A percentile compares a stretch with the other conserved stretches of the same genome.
Conservation (phyloP, 1,284 basidiomycete species). For the Trichosporon sp. region DNA sequence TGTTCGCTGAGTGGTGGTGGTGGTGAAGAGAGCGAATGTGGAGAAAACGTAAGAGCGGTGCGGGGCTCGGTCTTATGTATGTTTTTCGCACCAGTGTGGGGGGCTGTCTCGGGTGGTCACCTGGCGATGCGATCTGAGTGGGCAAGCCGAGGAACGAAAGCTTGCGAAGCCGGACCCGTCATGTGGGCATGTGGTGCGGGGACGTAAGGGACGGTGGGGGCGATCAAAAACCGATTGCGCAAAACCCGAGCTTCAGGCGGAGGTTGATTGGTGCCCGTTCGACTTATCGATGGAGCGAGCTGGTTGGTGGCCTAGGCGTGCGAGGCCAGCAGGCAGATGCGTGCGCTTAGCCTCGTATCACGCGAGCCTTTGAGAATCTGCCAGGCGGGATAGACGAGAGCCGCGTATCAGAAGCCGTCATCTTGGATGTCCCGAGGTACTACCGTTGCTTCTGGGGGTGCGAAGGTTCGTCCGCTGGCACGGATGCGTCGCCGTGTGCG, state of each 20-base stretch:
- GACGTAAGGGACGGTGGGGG: neutral
- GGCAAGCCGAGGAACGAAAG: slow-evolving; percentile 3
- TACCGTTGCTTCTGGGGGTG: neutral
- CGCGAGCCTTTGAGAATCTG: neutral
- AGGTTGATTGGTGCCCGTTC: neutral
- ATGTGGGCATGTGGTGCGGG: slow-evolving; percentile 13
- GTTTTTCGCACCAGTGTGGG: neutral
- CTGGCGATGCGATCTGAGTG: neutral
- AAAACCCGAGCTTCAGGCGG: slow-evolving; percentile 1
- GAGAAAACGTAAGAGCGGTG: neutral
- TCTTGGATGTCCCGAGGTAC: slow-evolving; percentile 1
- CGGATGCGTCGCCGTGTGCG: neutral
- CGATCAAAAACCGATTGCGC: neutral
- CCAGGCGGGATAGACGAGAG: neutral
- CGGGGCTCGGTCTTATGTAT: neutral
- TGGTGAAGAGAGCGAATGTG: slow-evolving; percentile 3
- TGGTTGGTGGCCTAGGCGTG: neutral
- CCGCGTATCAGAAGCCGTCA: neutral
- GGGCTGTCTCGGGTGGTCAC: neutral
- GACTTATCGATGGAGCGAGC: neutral
- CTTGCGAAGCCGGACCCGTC: slow-evolving; percentile 10
- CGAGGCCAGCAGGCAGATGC: neutral
- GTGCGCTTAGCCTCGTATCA: slow-evolving; percentile 7
- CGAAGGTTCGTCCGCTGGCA: neutral
- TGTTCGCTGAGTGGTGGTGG: slow-evolving; percentile 14